These are phyloP conservation scores for Talaromyces ruber DNA, from an alignment of 495 filamentous ascomycete species.

Conservation along the genomic window DNA sequence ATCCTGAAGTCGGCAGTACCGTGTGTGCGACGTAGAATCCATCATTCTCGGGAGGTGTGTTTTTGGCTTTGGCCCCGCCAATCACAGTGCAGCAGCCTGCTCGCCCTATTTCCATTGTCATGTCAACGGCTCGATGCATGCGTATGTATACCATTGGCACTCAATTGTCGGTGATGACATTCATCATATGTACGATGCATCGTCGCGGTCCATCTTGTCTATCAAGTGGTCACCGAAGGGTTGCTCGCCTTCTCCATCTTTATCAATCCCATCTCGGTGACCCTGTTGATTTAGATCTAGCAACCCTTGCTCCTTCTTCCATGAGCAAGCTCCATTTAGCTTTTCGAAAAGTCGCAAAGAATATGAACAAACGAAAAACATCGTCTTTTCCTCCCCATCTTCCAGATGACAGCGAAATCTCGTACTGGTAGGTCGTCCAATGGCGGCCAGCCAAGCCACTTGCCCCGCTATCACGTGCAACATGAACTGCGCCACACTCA, in stretches of 20 bases:
- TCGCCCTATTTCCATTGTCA: background rate
- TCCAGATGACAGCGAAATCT: background rate
- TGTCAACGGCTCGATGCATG: background rate
- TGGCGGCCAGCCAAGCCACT: background rate
- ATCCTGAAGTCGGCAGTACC: conserved; percentile 1
- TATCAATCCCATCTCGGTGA: background rate
- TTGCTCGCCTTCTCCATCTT: background rate
- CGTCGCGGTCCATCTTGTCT: background rate
- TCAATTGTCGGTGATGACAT: no score
- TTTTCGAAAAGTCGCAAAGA: background rate
- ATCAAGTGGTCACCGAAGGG: background rate
- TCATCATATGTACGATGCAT: background rate
- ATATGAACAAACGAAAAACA: background rate
- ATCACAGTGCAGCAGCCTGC: background rate
- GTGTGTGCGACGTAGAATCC: background rate
- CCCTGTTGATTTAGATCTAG: background rate
- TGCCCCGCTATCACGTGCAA: background rate
- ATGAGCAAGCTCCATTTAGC: background rate
- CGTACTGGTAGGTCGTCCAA: background rate
- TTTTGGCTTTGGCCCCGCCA: background rate
- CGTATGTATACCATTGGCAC: no score
- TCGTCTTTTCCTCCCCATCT: background rate
- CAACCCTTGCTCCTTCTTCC: background rate
- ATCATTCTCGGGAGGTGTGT: background rate
- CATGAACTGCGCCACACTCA: background rate